A percentile compares a stretch with the other conserved stretches of the same genome.
These are phyloP conservation scores for Blastocystis sp. DNA, from an alignment of 352 stramenopile species.

Conservation along the genomic window DNA sequence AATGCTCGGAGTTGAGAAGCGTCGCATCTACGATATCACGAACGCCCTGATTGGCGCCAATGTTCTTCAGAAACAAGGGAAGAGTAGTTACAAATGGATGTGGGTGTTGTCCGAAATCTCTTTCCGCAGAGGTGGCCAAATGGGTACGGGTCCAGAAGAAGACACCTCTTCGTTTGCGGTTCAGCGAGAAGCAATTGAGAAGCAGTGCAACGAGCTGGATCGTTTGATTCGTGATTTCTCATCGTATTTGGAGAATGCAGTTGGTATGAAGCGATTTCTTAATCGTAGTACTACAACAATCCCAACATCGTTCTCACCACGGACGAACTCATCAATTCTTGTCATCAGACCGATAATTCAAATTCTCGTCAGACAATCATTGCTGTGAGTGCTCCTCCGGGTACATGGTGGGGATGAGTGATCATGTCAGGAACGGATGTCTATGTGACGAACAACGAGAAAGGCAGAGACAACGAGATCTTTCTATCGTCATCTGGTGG, in stretches of 20 bases:
- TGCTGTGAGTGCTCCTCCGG: constrained; percentile 38
- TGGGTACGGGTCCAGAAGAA: not conserved
- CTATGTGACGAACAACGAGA: constrained; percentile 44
- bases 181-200: not conserved
- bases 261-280: not conserved
- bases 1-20: constrained; percentile 47
- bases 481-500: constrained; percentile 27
- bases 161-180: not conserved
- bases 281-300: constrained; percentile 44
- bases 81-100: constrained; percentile 56
- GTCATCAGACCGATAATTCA: constrained; percentile 13
- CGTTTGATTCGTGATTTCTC: constrained; percentile 25
- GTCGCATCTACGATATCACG: constrained; percentile 57
- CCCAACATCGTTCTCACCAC: constrained; percentile 17
- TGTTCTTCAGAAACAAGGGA: constrained; percentile 42
- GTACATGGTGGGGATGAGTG: not conserved
- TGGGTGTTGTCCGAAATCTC: not conserved
- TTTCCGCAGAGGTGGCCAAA: not conserved
- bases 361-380: constrained; percentile 14
- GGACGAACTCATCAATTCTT: constrained; percentile 24
- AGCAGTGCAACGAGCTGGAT: constrained; percentile 19
- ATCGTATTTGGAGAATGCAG: constrained; percentile 31
- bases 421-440: constrained; percentile 17
- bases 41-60: constrained; percentile 52
- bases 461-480: constrained; percentile 43